Percentiles rank a stretch among this genome's conserved stretches.
Evolutionary conservation across 305 asterid genomes (phyloP).

Genomic region (Coffea humblotiana): DNA sequence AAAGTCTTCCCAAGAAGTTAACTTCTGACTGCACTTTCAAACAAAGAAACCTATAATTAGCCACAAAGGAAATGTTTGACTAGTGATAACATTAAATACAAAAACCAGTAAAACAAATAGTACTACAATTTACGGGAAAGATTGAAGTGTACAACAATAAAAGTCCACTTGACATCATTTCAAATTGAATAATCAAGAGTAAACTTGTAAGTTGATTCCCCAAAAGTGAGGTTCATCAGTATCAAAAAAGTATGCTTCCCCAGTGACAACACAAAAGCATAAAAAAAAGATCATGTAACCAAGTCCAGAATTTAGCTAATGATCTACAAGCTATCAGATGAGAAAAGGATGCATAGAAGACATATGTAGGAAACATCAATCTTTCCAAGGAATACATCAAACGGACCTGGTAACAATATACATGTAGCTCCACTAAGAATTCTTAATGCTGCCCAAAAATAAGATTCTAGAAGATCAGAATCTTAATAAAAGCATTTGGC

Average conservation of each 20-base stretch:
- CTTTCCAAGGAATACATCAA: background rate
- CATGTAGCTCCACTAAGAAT: background rate
- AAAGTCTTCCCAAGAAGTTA: conserved; percentile 81
- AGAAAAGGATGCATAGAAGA: background rate
- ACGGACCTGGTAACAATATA: background rate
- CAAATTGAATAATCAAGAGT: background rate
- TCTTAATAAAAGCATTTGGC: background rate
- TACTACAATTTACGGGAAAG: background rate
- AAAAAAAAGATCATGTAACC: background rate
- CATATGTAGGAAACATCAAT: background rate
- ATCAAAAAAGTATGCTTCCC: background rate
- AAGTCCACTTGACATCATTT: background rate
- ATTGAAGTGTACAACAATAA: background rate
- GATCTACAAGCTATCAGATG: background rate
- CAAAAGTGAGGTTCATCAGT: background rate
- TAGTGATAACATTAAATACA: background rate
- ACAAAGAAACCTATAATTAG: conserved; percentile 5
- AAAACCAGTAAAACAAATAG: background rate
- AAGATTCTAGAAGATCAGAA: background rate
- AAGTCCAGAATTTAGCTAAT: background rate
- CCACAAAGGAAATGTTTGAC: background rate
- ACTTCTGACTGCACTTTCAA: conserved; percentile 79
- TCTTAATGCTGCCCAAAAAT: background rate
- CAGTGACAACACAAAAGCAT: background rate
- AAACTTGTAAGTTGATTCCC: background rate